Percentiles rank a stretch among this genome's conserved stretches.
Conservation (phyloP, 495 filamentous ascomycete species). For the Aspergillus haitiensis region DNA sequence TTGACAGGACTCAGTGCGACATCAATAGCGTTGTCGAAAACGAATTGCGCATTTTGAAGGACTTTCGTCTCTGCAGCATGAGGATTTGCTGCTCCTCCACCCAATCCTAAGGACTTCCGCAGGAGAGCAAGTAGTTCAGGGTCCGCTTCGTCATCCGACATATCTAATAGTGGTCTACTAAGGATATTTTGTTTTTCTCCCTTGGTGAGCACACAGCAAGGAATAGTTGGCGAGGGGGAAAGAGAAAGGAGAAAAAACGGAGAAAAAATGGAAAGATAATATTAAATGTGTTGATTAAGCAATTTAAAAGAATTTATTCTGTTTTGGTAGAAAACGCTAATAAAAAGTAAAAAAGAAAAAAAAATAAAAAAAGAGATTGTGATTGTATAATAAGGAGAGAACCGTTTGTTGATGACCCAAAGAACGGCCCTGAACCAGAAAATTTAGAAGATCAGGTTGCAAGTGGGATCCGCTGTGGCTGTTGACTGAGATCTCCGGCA, state of each 20-base stretch:
- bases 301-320: conserved; percentile 6
- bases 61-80: conserved; percentile 70
- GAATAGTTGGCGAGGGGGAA: background rate
- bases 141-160: conserved; percentile 91
- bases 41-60: conserved; percentile 75
- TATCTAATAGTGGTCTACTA: conserved; percentile 27
- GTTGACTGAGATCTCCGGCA: background rate
- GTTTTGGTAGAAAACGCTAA: background rate
- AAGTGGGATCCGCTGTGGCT: background rate
- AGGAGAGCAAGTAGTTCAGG: conserved; percentile 84
- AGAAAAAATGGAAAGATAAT: background rate
- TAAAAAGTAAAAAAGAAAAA: conserved; percentile 3
- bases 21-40: conserved; percentile 92
- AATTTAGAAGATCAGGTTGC: conserved; percentile 4
- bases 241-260: conserved; percentile 10
- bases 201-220: background rate
- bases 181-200: background rate
- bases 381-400: conserved; percentile 8
- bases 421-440: conserved; percentile 8
- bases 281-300: conserved; percentile 3
- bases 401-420: conserved; percentile 25
- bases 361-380: conserved; percentile 10
- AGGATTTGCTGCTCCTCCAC: conserved; percentile 52
- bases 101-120: conserved; percentile 70
- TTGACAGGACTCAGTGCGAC: conserved; percentile 77